These are phyloP conservation scores for Pleurotus giganteus DNA, from an alignment of 768 basidiomycete genomes.

Conservation along the genomic window DNA sequence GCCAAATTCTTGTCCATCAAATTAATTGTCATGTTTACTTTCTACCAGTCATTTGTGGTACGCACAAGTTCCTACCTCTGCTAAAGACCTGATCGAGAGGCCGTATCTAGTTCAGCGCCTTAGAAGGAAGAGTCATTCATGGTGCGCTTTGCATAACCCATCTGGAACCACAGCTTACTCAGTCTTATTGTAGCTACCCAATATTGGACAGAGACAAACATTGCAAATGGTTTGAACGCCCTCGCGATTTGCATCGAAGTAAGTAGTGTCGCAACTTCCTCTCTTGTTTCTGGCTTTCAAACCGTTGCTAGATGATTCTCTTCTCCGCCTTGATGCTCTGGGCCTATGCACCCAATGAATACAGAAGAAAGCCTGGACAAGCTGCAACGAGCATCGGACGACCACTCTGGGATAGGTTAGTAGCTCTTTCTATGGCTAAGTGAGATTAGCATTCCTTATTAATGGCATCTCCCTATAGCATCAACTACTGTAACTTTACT, in stretches of 20 bases:
- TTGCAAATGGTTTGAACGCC: constrained; percentile 81
- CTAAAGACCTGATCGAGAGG: not conserved
- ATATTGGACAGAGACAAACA: constrained; percentile 84
- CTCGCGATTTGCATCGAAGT: constrained; percentile 85
- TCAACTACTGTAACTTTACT: constrained; percentile 28
- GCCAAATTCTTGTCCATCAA: constrained; percentile 89
- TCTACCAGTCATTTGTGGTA: constrained; percentile 81
- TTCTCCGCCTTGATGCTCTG: constrained; percentile 79
- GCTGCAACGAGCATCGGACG: constrained; percentile 59
- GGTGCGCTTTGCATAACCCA: constrained; percentile 30
- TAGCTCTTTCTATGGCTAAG: constrained; percentile 25
- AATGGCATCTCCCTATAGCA: constrained; percentile 19
- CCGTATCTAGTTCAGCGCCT: constrained; percentile 50
- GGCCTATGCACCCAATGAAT: constrained; percentile 77
- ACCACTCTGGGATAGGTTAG: constrained; percentile 69
- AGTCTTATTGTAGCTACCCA: constrained; percentile 48
- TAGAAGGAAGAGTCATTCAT: constrained; percentile 71
- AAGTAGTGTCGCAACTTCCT: constrained; percentile 5
- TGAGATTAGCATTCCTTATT: not conserved
- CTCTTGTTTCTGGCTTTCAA: not conserved
- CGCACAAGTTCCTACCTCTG: constrained; percentile 21
- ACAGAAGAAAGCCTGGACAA: constrained; percentile 40
- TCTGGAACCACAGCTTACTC: not conserved
- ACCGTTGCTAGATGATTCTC: constrained; percentile 72
- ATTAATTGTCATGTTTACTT: constrained; percentile 83